Conservation (phyloP, 148 eudicot genomes). For the Rheum nobile region DNA sequence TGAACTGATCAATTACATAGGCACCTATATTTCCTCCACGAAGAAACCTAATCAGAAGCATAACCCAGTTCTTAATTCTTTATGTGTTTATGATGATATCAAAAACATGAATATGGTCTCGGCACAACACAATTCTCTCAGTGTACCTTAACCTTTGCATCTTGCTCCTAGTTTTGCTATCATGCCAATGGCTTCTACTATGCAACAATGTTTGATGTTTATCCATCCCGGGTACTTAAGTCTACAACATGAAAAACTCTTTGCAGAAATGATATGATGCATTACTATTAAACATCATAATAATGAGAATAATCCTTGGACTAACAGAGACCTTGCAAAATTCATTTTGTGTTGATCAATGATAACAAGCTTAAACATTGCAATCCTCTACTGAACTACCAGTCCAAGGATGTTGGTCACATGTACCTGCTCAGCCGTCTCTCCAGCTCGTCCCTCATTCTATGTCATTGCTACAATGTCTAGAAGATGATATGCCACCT, state of each 20-base stretch:
- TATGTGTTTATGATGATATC: slow-evolving; percentile 44
- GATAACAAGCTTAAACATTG: slow-evolving; percentile 8
- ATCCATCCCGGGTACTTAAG: slow-evolving; percentile 80
- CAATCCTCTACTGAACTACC: slow-evolving; percentile 65
- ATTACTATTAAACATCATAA: too few species aligned
- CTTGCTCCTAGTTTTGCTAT: slow-evolving; percentile 71
- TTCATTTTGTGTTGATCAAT: neutral
- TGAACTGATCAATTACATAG: too few species aligned
- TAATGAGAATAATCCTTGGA: neutral
- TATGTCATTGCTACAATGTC: slow-evolving; percentile 48
- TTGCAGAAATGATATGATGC: neutral
- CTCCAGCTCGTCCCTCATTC: slow-evolving; percentile 42
- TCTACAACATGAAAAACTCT: neutral
- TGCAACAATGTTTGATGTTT: slow-evolving; percentile 68
- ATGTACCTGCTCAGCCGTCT: slow-evolving; percentile 39
- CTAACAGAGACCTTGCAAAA: neutral
- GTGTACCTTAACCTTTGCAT: slow-evolving; percentile 47
- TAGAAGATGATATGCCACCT: slow-evolving; percentile 33
- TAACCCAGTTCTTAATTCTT: slow-evolving; percentile 33
- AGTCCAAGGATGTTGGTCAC: slow-evolving; percentile 70
- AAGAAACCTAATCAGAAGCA: slow-evolving; percentile 96
- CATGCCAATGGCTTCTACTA: slow-evolving; percentile 64
- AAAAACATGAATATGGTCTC: slow-evolving; percentile 37
- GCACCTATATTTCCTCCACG: slow-evolving; percentile 79
- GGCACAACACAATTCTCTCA: slow-evolving; percentile 39